Percentiles rank a stretch among this genome's conserved stretches.
phyloP scores from a whole-genome alignment of 192 early-diverging fungal species.

The Gryganskiella cystojenkinii region DNA sequence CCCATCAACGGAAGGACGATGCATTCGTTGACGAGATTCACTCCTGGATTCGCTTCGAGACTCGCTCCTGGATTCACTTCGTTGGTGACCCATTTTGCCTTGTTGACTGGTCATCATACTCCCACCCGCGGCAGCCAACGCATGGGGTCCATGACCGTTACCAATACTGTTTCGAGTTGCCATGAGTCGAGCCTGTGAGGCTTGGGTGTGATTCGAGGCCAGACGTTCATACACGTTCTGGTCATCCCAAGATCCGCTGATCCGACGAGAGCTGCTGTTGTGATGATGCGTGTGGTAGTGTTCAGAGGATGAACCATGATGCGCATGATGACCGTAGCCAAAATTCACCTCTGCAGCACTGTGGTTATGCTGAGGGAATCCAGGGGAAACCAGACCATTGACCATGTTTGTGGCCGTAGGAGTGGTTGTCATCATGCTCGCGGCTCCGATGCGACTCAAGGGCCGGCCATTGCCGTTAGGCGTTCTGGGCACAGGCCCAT shows the following conservation, averaged over 20 bases:
- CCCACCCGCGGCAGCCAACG: slow-evolving; percentile 42
- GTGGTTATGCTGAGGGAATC: not conserved
- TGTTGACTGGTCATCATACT: slow-evolving; percentile 42
- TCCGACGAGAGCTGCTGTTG: slow-evolving; percentile 37
- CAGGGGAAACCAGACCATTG: slow-evolving; percentile 25
- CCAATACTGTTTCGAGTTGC: slow-evolving; percentile 11
- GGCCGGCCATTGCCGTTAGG: slow-evolving; percentile 20
- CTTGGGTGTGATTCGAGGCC: slow-evolving; percentile 38
- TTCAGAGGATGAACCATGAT: not conserved
- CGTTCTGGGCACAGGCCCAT: not conserved
- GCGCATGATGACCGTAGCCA: slow-evolving; percentile 5
- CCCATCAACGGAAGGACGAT: slow-evolving; percentile 32
- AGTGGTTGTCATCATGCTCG: slow-evolving; percentile 29
- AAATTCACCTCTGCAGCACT: not conserved
- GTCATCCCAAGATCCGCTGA: slow-evolving; percentile 50
- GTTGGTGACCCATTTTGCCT: too few species aligned
- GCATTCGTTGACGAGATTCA: slow-evolving; percentile 1
- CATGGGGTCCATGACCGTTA: not conserved
- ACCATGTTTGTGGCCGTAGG: slow-evolving; percentile 42
- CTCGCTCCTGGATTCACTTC: too few species aligned
- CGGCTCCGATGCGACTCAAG: slow-evolving; percentile 25
- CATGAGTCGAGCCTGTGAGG: slow-evolving; percentile 38
- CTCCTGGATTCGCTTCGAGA: too few species aligned
- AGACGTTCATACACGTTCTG: slow-evolving; percentile 51
- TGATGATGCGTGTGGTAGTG: slow-evolving; percentile 33